Evolutionary conservation across 768 basidiomycete genomes (phyloP), one percentile per base, ranked within the genome.

Genomic region (Termitomyces titanicus): DNA sequence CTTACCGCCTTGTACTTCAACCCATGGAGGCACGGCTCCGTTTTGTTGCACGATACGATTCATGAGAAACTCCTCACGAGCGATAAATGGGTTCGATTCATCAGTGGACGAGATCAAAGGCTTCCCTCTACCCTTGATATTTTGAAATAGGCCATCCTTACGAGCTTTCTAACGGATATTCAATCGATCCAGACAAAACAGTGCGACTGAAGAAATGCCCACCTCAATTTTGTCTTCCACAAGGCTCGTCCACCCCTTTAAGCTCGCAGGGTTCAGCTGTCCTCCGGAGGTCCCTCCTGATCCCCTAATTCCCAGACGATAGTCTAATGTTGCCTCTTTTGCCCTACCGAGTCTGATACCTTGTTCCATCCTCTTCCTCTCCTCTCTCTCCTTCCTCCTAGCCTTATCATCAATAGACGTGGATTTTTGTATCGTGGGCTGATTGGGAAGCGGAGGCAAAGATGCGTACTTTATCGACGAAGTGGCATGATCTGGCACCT

Each of bases 11-110:
- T 92, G 92, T 33, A 91, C 63, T 70, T 94, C 91, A 1, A 94
- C 85, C 92, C 92, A 94, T 3, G 89, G 87, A 29, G 92, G 92
- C 3, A 83, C 81, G 6, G 87, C 88, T n/a, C 88, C 90, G 59
- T 92, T 87, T 47, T 83, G 76, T 64, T 90, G 85, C 7, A 94
- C 80, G 55, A 92, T 91, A 12, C 92, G 82, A 61, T 93, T 94
- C 86, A 94, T 85, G 46, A 94, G 72, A 61, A 86, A 89, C 64
- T 93, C 91, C 61, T 89, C 88, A 8, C 87, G 77, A 7, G 79
- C 80, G 56, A 94, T 86, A 68, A 80, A 80, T 0, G 80, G 79
- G 56, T 80, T 81, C 9, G 67, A 64, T 59, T 80, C 79, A 31
- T 79, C 78, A 18, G 61, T 64, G 13, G 70, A 66, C 0, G 67